These are phyloP conservation scores for Xanthoconium purpureum DNA, from an alignment of 768 basidiomycete genomes.

Conservation along the genomic window DNA sequence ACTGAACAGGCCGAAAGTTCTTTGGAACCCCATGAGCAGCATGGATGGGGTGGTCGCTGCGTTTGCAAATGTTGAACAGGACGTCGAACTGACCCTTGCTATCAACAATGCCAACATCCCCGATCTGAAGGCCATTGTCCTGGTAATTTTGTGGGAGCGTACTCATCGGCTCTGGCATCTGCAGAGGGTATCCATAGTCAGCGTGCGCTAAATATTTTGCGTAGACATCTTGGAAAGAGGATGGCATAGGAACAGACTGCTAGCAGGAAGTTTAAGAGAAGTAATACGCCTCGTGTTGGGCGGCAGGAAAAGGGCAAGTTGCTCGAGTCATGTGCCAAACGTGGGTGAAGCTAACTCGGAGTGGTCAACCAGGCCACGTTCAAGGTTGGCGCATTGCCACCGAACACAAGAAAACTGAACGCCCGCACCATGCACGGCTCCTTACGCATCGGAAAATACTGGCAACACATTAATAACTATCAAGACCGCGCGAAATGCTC, in stretches of 20 bases:
- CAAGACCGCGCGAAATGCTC: not conserved
- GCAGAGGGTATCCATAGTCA: not conserved
- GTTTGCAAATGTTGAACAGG: not conserved
- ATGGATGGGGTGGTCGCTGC: not conserved
- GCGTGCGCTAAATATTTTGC: not conserved
- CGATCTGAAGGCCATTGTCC: not conserved
- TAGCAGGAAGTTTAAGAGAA: too few species aligned
- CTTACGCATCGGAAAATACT: too few species aligned
- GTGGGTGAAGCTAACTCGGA: too few species aligned
- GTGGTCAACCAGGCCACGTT: too few species aligned
- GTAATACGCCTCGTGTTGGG: too few species aligned
- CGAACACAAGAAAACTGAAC: too few species aligned
- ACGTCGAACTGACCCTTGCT: not conserved
- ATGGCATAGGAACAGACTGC: not conserved
- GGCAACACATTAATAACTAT: not conserved
- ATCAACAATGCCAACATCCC: not conserved
- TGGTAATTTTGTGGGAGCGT: not conserved
- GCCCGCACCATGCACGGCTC: too few species aligned
- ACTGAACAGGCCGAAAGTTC: not conserved
- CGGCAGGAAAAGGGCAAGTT: too few species aligned
- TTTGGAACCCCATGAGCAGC: not conserved
- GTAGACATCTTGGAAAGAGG: not conserved
- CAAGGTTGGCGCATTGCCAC: too few species aligned
- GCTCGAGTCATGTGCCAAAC: too few species aligned
- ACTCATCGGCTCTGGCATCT: not conserved